These are phyloP conservation scores for Petasospora rhodanensis DNA, from an alignment of 1,139 yeast genomes.

Conservation along the genomic window DNA sequence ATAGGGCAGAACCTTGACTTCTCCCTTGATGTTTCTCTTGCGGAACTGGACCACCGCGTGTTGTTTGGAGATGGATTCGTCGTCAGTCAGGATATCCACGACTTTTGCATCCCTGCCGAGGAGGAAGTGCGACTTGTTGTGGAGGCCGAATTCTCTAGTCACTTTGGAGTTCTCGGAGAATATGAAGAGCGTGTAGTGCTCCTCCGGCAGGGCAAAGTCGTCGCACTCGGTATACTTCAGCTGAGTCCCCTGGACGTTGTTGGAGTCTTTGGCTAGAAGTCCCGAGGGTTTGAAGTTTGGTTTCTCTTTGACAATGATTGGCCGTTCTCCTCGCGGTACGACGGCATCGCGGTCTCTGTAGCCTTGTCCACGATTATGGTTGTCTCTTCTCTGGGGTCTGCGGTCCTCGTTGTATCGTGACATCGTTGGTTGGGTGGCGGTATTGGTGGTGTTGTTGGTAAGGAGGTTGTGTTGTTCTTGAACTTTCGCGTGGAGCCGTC, in stretches of 20 bases:
- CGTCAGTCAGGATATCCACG: slow-evolving; percentile 41
- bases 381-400: too few relatives aligned
- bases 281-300: slow-evolving; percentile 45
- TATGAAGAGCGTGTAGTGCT: slow-evolving; percentile 23
- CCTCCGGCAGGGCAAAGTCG: slow-evolving; percentile 35
- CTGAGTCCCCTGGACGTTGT: slow-evolving; percentile 35
- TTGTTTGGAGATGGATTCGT: slow-evolving; percentile 44
- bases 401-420: too few relatives aligned
- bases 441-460: too few relatives aligned
- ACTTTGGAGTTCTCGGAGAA: slow-evolving; percentile 28
- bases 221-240: slow-evolving; percentile 42
- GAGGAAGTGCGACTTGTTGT: slow-evolving; percentile 31
- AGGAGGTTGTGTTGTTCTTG: too few relatives aligned
- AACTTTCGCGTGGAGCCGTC: too few relatives aligned
- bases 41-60: slow-evolving; percentile 57
- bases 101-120: slow-evolving; percentile 44
- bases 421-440: too few relatives aligned
- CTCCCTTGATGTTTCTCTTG: too few relatives aligned
- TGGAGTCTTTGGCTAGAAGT: slow-evolving; percentile 40
- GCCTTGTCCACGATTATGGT: too few relatives aligned
- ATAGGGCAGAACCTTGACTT: too few relatives aligned
- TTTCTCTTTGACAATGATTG: slow-evolving; percentile 23
- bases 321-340: too few relatives aligned
- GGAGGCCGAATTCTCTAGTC: slow-evolving; percentile 29
- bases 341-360: too few relatives aligned